Conservation (phyloP, 2,329 filamentous ascomycete genomes). For the Parastagonospora nodorum region DNA sequence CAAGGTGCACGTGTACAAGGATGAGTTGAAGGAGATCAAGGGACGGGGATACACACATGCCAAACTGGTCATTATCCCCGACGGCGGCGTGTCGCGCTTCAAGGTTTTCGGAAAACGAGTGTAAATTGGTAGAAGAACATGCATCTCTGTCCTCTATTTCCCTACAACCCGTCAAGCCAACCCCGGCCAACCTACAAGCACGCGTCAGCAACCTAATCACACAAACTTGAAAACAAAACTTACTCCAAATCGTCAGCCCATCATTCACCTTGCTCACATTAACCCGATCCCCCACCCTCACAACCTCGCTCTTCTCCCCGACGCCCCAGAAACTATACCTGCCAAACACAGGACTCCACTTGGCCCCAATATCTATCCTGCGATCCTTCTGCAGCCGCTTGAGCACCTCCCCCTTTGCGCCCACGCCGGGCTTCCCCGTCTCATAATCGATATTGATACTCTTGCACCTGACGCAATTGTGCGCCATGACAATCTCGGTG, state of each 20-base stretch:
- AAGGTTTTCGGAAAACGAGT: conserved; percentile 69
- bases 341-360: conserved; percentile 56
- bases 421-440: conserved; percentile 49
- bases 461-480: conserved; percentile 54
- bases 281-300: conserved; percentile 52
- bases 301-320: conserved; percentile 13
- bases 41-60: conserved; percentile 75
- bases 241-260: conserved; percentile 51
- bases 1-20: conserved; percentile 68
- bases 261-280: conserved; percentile 47
- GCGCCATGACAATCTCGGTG: conserved; percentile 44
- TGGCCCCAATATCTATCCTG: conserved; percentile 51
- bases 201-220: background rate
- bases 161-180: background rate
- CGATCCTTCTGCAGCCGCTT: conserved; percentile 53
- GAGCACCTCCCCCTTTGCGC: conserved; percentile 48
- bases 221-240: conserved; percentile 18
- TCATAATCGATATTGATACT: conserved; percentile 55
- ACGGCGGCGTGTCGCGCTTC: conserved; percentile 89
- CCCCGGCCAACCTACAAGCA: background rate
- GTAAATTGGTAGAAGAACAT: conserved; percentile 2
- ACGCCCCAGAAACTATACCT: conserved; percentile 51
- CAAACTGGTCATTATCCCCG: conserved; percentile 90
- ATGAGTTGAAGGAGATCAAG: conserved; percentile 53
- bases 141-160: no score